These are phyloP conservation scores for Pyrus communis DNA, from an alignment of 306 rosid genomes.

Conservation along the genomic window DNA sequence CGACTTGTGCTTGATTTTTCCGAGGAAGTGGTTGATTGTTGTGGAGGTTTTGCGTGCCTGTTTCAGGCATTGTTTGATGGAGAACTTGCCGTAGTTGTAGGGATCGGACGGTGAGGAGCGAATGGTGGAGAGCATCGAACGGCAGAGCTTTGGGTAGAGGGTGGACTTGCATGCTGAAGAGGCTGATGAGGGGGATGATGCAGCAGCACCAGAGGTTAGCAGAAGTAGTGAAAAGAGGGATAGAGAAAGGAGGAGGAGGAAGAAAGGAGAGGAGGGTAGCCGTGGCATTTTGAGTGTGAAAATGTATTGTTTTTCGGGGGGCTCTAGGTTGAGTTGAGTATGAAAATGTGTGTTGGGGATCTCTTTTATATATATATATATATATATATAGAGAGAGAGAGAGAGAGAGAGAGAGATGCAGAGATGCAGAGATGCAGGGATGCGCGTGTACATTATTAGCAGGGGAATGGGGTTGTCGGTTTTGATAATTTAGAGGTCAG, in stretches of 20 bases:
- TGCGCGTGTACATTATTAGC: neutral
- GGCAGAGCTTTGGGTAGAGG: conserved; percentile 71
- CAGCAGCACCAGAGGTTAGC: neutral
- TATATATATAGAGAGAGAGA: neutral
- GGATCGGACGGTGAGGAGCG: conserved; percentile 52
- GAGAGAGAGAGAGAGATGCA: neutral
- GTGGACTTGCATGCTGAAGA: conserved; percentile 51
- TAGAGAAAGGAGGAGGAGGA: neutral
- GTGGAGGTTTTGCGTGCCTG: conserved; percentile 42
- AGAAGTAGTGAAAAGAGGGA: neutral
- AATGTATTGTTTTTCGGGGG: neutral
- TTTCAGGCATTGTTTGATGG: conserved; percentile 55
- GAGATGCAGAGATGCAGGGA: neutral
- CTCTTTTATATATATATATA: neutral
- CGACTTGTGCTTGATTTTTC: neutral
- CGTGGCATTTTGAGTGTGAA: neutral
- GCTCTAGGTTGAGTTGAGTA: neutral
- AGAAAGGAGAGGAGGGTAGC: neutral
- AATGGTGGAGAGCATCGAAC: conserved; percentile 51
- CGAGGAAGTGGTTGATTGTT: conserved; percentile 23
- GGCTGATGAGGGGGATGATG: neutral
- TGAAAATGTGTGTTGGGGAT: neutral
- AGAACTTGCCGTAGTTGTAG: conserved; percentile 53
- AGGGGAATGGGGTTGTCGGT: neutral
- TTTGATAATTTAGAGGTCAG: neutral